These are phyloP conservation scores for Phlegmacium glaucopus DNA, from an alignment of 768 basidiomycete genomes.

Conservation along the genomic window DNA sequence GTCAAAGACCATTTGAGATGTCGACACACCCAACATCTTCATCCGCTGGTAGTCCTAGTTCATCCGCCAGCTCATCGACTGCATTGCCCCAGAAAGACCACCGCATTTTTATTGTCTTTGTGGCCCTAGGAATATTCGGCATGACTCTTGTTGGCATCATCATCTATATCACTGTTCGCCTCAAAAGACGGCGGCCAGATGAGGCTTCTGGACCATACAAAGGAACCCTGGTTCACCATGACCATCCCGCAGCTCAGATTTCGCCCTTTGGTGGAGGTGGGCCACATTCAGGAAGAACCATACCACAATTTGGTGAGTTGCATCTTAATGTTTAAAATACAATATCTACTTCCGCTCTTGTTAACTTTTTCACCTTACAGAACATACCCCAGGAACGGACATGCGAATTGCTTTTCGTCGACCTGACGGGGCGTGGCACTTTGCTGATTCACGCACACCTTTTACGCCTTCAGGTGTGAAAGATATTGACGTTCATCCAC, in stretches of 20 bases:
- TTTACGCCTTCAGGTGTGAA: slow-evolving; percentile 37
- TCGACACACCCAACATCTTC: slow-evolving; percentile 5
- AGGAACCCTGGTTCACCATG: slow-evolving; percentile 25
- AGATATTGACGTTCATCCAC: slow-evolving; percentile 32
- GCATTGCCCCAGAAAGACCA: slow-evolving; percentile 22
- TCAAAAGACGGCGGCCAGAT: slow-evolving; percentile 24
- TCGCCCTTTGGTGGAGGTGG: slow-evolving; percentile 37
- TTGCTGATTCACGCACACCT: slow-evolving; percentile 38
- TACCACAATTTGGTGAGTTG: slow-evolving; percentile 38
- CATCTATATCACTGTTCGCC: slow-evolving; percentile 29
- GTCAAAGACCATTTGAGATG: slow-evolving; percentile 1
- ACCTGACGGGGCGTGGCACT: slow-evolving; percentile 55
- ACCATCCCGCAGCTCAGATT: slow-evolving; percentile 38
- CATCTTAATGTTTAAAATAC: not conserved
- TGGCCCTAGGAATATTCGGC: slow-evolving; percentile 28
- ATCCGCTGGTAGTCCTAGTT: not conserved
- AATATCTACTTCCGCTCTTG: not conserved
- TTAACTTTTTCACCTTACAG: slow-evolving; percentile 22
- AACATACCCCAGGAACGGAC: slow-evolving; percentile 47
- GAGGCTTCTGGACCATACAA: slow-evolving; percentile 24
- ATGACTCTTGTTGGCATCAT: slow-evolving; percentile 26
- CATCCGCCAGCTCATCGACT: slow-evolving; percentile 10
- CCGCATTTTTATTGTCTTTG: slow-evolving; percentile 26
- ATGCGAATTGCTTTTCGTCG: slow-evolving; percentile 57
- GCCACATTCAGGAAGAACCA: slow-evolving; percentile 19